Conservation (phyloP, 2,329 filamentous ascomycete species). For the Epichloe aotearoae region DNA sequence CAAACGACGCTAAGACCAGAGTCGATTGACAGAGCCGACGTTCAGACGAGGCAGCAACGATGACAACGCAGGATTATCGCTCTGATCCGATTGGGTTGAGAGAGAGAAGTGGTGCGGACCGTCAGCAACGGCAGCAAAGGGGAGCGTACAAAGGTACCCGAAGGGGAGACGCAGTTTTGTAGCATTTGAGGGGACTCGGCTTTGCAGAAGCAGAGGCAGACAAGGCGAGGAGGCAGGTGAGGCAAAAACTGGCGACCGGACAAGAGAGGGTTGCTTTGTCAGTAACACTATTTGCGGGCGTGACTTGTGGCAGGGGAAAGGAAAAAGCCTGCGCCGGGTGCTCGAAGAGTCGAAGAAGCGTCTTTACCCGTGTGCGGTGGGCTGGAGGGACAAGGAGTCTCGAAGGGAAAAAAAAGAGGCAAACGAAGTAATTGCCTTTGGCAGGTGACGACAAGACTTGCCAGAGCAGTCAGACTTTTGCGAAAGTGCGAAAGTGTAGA, state of each 20-base stretch:
- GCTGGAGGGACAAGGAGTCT: not conserved
- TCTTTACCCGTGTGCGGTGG: constrained; percentile 1
- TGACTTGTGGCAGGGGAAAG: not conserved
- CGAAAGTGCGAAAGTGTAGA: not conserved
- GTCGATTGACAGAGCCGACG: not conserved
- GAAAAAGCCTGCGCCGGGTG: not conserved
- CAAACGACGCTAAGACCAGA: not conserved
- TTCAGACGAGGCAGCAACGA: not conserved
- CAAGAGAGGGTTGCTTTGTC: constrained; percentile 1
- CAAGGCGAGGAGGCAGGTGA: constrained; percentile 1
- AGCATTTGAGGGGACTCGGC: constrained; percentile 1
- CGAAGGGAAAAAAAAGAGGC: not conserved
- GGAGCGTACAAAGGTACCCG: constrained; percentile 1
- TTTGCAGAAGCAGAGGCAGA: not conserved
- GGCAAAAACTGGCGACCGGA: constrained; percentile 2
- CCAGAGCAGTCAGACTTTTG: not conserved
- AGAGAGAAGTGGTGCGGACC: not conserved
- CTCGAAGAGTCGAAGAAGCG: constrained; percentile 3
- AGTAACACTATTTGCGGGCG: constrained; percentile 3
- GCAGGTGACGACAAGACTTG: not conserved
- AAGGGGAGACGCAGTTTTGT: not conserved
- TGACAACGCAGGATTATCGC: constrained; percentile 1
- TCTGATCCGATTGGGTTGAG: constrained; percentile 1
- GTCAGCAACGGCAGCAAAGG: constrained; percentile 1
- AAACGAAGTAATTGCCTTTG: not conserved